These are phyloP conservation scores for Gossypium stocksii DNA, from an alignment of 345 rosid genomes.

Conservation along the genomic window DNA sequence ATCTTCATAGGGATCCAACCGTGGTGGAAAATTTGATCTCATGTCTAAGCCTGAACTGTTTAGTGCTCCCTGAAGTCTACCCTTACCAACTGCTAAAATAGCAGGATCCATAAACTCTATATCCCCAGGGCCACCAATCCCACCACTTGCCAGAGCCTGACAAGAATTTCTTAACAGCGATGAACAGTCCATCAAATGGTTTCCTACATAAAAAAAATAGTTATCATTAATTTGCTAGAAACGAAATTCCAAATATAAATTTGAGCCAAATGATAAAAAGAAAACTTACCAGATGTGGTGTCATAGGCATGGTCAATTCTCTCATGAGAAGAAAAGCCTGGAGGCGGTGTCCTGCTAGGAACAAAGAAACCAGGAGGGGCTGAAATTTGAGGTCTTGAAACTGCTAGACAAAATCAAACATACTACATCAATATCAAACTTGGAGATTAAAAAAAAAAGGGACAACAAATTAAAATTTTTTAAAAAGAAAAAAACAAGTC, in stretches of 20 bases:
- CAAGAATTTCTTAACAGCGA: conserved; percentile 48
- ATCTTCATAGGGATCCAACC: conserved; percentile 43
- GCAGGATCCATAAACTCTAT: conserved; percentile 92
- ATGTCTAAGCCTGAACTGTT: conserved; percentile 50
- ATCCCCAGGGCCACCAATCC: conserved; percentile 40
- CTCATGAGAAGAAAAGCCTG: conserved; percentile 75
- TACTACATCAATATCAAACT: background rate
- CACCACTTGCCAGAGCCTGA: conserved; percentile 37
- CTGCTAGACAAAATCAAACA: conserved; percentile 21
- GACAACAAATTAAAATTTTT: background rate
- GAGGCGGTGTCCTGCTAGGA: conserved; percentile 83
- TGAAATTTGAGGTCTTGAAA: conserved; percentile 60
- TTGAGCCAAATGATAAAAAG: background rate
- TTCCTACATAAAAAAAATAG: conserved; percentile 35
- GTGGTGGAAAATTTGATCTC: conserved; percentile 48
- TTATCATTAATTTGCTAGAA: background rate
- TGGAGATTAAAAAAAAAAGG: background rate
- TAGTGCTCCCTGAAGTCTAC: conserved; percentile 53
- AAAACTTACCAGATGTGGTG: conserved; percentile 41
- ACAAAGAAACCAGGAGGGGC: conserved; percentile 88
- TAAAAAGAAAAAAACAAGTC: background rate
- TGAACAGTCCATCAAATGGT: conserved; percentile 42
- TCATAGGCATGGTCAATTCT: conserved; percentile 49
- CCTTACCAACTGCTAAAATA: conserved; percentile 87
- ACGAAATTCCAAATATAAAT: background rate